Evolutionary conservation across 352 stramenopile genomes (phyloP).

Genomic region (Pythium vanterpoolii): DNA sequence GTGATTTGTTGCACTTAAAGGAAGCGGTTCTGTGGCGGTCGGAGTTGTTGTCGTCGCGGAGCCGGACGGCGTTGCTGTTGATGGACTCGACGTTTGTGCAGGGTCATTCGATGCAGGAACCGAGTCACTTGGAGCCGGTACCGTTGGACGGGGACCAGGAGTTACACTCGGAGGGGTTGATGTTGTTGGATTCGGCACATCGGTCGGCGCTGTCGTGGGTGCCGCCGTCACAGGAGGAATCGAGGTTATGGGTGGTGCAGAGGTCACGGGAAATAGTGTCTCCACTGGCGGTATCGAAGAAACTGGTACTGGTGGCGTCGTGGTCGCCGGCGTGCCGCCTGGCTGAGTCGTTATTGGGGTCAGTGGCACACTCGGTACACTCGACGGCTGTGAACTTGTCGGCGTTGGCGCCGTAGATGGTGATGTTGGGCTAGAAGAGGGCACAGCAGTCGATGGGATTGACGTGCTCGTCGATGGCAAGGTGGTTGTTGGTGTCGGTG

Average conservation of each 20-base stretch:
- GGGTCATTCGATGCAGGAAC: neutral
- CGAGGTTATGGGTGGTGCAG: neutral
- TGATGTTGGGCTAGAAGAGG: neutral
- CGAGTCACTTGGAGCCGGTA: conserved; percentile 2
- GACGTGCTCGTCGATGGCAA: neutral
- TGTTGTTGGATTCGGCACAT: neutral
- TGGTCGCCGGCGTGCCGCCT: neutral
- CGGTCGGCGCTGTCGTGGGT: neutral
- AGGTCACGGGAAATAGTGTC: neutral
- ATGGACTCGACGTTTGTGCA: neutral
- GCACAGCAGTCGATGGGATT: neutral
- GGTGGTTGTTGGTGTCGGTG: neutral
- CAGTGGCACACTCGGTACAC: neutral
- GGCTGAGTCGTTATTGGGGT: neutral
- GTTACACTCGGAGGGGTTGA: neutral
- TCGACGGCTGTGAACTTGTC: neutral
- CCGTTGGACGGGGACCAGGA: neutral
- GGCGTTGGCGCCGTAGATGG: neutral
- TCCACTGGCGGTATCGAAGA: neutral
- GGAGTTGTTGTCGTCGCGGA: neutral
- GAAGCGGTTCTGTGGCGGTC: neutral
- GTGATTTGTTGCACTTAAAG: neutral
- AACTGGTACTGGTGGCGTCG: neutral
- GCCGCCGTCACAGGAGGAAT: neutral
- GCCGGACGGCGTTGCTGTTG: neutral